phyloP scores from a whole-genome alignment of 2,329 filamentous ascomycete species.

The Myriosclerotinia scirpicola region DNA sequence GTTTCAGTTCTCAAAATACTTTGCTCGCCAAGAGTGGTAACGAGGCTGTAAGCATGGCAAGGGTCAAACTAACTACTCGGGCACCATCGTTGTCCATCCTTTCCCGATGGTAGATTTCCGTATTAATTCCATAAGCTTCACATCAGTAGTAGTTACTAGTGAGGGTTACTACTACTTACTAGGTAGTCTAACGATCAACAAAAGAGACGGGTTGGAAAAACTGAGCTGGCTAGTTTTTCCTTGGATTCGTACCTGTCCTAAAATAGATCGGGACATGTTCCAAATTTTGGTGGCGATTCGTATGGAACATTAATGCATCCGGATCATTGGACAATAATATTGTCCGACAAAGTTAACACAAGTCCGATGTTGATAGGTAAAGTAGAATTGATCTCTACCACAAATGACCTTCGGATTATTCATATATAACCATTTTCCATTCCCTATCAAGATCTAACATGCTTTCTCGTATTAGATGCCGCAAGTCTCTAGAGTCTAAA shows the following conservation, averaged over 20 bases:
- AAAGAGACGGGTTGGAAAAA: conserved; percentile 5
- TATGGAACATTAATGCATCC: background rate
- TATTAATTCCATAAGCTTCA: background rate
- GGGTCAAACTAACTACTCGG: conserved; percentile 15
- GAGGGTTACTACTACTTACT: too few relatives aligned
- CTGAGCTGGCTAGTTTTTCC: background rate
- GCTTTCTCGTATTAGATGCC: background rate
- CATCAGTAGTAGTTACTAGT: background rate
- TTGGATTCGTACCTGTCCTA: background rate
- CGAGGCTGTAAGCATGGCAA: too few relatives aligned
- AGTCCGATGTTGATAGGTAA: background rate
- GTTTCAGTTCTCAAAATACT: background rate
- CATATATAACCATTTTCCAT: background rate
- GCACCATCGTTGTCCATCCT: background rate
- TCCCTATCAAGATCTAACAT: background rate
- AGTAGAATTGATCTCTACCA: too few relatives aligned
- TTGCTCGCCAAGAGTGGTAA: background rate
- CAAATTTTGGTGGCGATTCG: conserved; percentile 7
- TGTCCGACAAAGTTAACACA: conserved; percentile 3
- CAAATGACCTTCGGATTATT: background rate
- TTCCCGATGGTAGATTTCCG: background rate
- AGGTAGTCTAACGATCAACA: conserved; percentile 2
- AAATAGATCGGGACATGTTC: conserved; percentile 15
- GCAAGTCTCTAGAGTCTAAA: too few relatives aligned
- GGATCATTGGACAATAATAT: background rate